Conservation (phyloP, 768 basidiomycete species). For the Dioszegia hungarica region DNA sequence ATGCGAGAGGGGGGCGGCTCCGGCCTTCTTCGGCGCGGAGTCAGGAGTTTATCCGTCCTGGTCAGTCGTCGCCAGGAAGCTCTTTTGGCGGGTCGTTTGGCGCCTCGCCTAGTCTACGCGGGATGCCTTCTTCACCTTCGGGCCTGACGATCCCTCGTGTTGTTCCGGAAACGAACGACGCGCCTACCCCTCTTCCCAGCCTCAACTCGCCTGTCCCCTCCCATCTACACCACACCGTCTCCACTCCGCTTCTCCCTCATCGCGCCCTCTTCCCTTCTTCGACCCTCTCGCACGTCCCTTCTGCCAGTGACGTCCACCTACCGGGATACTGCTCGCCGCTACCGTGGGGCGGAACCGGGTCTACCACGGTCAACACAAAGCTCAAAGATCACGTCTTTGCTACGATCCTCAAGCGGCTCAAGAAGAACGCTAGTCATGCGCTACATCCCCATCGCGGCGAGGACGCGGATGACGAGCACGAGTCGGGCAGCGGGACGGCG, state of each 20-base stretch:
- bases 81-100: constrained; percentile 24
- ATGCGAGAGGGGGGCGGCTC: not conserved
- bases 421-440: constrained; percentile 28
- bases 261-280: constrained; percentile 9
- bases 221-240: constrained; percentile 42
- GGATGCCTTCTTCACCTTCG: constrained; percentile 5
- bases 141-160: constrained; percentile 16
- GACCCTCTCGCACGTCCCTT: no score
- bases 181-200: constrained; percentile 29
- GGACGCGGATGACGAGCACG: constrained; percentile 56
- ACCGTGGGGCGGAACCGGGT: constrained; percentile 78
- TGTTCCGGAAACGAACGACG: constrained; percentile 20
- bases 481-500: constrained; percentile 5
- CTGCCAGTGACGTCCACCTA: not conserved
- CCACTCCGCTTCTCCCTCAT: constrained; percentile 33
- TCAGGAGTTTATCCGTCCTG: constrained; percentile 8
- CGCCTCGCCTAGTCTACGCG: constrained; percentile 19
- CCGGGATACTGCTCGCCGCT: constrained; percentile 31
- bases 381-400: constrained; percentile 94
- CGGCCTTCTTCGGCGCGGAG: constrained; percentile 14
- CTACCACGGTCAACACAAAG: constrained; percentile 86
- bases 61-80: constrained; percentile 20
- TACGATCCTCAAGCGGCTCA: constrained; percentile 63
- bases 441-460: constrained; percentile 4
- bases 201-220: constrained; percentile 11